These are phyloP conservation scores for Fonsecaea erecta DNA, from an alignment of 2,329 filamentous ascomycete species.

Conservation along the genomic window DNA sequence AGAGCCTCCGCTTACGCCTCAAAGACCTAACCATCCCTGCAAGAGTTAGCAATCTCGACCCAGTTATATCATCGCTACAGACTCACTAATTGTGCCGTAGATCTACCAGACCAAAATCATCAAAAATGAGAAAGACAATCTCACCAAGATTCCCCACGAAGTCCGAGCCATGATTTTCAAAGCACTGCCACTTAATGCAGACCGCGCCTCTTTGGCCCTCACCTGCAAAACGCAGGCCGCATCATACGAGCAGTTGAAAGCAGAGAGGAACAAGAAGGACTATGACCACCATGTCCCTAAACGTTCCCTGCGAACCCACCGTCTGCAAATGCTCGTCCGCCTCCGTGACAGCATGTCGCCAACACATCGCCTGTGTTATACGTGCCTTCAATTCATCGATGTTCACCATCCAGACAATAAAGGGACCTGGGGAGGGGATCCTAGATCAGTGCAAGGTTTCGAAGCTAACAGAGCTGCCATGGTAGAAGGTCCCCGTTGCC, in stretches of 20 bases:
- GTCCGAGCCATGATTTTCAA: conserved; percentile 27
- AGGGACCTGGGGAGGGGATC: conserved; percentile 28
- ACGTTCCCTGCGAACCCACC: conserved; percentile 21
- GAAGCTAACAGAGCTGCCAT: conserved; percentile 22
- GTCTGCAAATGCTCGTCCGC: conserved; percentile 32
- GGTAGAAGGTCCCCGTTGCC: conserved; percentile 28
- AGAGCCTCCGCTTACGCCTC: background rate
- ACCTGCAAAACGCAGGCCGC: conserved; percentile 33
- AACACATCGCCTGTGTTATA: conserved; percentile 33
- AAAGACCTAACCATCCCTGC: conserved; percentile 5
- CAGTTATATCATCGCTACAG: background rate
- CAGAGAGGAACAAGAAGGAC: conserved; percentile 14
- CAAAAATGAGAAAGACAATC: conserved; percentile 4
- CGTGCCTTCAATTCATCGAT: conserved; percentile 29
- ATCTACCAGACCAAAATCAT: conserved; percentile 9
- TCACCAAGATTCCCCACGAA: conserved; percentile 29
- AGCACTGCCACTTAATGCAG: conserved; percentile 24
- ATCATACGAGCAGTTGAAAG: conserved; percentile 27
- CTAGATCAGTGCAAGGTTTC: background rate
- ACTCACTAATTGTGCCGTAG: conserved; percentile 7
- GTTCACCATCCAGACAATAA: conserved; percentile 1
- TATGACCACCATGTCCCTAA: conserved; percentile 14
- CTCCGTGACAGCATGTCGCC: conserved; percentile 24
- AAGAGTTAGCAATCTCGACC: conserved; percentile 5
- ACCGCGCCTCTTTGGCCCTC: conserved; percentile 32